phyloP scores from a whole-genome alignment of 805 yeast species.

The Wickerhamomyces bisporus region DNA sequence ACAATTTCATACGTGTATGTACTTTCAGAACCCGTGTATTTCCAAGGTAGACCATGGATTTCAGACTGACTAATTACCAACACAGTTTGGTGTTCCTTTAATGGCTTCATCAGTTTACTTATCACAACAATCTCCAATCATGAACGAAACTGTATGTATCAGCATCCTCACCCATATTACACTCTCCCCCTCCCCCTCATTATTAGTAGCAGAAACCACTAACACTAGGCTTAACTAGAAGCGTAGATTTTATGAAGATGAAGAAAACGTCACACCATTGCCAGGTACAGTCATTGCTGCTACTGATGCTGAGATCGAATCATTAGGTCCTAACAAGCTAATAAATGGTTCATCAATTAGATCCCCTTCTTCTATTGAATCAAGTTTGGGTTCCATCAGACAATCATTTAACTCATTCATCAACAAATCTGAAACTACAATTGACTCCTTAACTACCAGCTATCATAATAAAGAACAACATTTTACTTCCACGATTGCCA shows the following conservation, averaged over 20 bases:
- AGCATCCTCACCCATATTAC: too few relatives aligned
- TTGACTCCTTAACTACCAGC: conserved; percentile 43
- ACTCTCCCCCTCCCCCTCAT: too few relatives aligned
- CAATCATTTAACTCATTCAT: conserved; percentile 24
- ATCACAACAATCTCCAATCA: conserved; percentile 2
- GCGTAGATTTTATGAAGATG: conserved; percentile 44
- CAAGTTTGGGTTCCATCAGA: conserved; percentile 44
- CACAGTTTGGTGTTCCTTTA: conserved; percentile 2
- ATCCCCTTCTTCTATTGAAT: conserved; percentile 44
- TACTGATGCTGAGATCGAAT: conserved; percentile 34
- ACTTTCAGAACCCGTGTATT: too few relatives aligned
- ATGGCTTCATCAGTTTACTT: not conserved
- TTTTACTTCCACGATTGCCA: conserved; percentile 57
- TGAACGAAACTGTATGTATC: conserved; percentile 3
- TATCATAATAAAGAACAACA: conserved; percentile 58
- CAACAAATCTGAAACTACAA: conserved; percentile 28
- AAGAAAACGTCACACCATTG: conserved; percentile 37
- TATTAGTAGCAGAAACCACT: too few relatives aligned
- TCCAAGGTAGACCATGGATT: too few relatives aligned
- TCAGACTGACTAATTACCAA: too few relatives aligned
- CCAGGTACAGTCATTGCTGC: conserved; percentile 48
- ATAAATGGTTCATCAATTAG: conserved; percentile 56
- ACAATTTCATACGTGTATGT: conserved; percentile 3
- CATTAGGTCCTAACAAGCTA: conserved; percentile 41
- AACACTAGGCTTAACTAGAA: not conserved